Conservation (phyloP, 2,329 filamentous ascomycete species). For the Colletotrichum destructivum region DNA sequence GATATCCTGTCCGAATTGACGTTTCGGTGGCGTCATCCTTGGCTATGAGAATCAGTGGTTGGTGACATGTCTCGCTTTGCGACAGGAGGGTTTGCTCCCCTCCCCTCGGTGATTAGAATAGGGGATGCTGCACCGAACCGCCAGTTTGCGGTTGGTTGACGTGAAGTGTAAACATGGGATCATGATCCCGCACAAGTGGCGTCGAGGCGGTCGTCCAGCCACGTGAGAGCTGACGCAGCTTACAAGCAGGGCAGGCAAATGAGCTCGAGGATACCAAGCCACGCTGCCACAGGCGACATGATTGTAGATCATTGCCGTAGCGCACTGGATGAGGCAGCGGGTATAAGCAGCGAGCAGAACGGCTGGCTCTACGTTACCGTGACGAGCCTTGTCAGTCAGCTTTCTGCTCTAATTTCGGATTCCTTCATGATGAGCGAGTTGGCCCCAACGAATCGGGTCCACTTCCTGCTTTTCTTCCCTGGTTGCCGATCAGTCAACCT, state of each 20-base stretch:
- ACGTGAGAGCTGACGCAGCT: conserved; percentile 26
- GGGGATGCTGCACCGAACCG: conserved; percentile 20
- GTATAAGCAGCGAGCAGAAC: neutral
- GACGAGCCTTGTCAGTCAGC: neutral
- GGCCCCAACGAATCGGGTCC: conserved; percentile 12
- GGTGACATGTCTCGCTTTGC: neutral
- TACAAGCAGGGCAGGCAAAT: neutral
- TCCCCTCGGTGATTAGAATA: neutral
- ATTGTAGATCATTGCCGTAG: neutral
- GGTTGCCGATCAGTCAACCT: neutral
- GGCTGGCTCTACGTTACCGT: neutral
- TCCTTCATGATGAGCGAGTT: conserved; percentile 19
- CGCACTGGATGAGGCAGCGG: neutral
- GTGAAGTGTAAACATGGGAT: neutral
- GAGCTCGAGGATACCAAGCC: neutral
- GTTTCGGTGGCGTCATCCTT: conserved; percentile 24
- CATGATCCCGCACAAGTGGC: conserved; percentile 14
- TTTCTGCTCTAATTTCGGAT: neutral
- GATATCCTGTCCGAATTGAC: neutral
- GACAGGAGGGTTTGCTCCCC: neutral
- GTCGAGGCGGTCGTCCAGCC: neutral
- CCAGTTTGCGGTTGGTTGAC: neutral
- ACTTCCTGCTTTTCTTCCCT: conserved; percentile 3
- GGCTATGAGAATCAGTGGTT: neutral
- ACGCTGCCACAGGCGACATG: neutral